Base-by-base conservation (phyloP, 805 yeast species). In the Candida montana region DNA sequence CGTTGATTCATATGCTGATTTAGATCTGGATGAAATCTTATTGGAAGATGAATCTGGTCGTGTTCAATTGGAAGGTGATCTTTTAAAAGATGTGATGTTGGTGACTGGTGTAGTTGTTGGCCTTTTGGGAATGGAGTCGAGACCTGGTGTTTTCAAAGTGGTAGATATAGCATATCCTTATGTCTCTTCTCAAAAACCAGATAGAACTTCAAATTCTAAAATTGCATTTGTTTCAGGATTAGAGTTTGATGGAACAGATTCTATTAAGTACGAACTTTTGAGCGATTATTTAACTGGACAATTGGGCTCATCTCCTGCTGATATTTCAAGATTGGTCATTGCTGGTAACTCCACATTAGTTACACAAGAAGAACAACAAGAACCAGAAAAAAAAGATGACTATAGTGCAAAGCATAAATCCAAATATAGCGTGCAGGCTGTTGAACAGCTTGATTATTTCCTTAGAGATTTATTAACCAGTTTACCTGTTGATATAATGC, bases 21-120 rank as follows among this genome's bases (percentile, higher is more conserved):
- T 78, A 0, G 71, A 65, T 24, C 59, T 75, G 13, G 86, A 81
- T 54, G 75, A 71, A 48, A 55, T 85, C 21, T 78, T 81, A 81
- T 59, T 93, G 28, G 98, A 93, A 60, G 99, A 93, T 62, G 96
- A 89, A 54, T 79, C 89, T 41, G 99, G 99, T 3, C 69, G 99
- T 38, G 81, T 95, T 7, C 59, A 78, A 26, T 63, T 93, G 18
- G 79, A 76, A 37, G 90, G 88, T 20, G 71, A 74, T 15, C 61
- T 81, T 26, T 70, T 84, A 33, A 66, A 68, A 38, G 56, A 61
- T 7, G 68, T 75, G 16, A 73, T 82, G 3, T 67, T 91, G 20
- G 95, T 90, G 0, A 93, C 97, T 0, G 99, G 99, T 4, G 74
- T 80, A n/a, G 82, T 90, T 0, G 77, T 89, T 7, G 98, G 91